Conservation (phyloP, 768 basidiomycete species). For the Gloeophyllum trabeum region DNA sequence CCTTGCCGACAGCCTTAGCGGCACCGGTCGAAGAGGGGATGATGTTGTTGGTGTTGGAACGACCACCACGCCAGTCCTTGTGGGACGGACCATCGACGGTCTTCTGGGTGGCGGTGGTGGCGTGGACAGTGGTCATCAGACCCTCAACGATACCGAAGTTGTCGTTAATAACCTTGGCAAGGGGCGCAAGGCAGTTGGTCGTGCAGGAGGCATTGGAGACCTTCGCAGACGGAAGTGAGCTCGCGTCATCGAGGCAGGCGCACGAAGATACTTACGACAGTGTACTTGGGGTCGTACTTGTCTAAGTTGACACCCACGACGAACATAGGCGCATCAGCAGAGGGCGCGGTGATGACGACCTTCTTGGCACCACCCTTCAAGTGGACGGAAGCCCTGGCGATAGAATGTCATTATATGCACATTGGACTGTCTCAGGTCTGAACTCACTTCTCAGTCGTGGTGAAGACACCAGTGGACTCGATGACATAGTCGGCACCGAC, state of each 20-base stretch:
- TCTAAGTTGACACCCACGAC: conserved; percentile 95
- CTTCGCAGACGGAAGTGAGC: conserved; percentile 26
- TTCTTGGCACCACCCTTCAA: conserved; percentile 99
- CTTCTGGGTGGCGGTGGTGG: conserved; percentile 93
- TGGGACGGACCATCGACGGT: conserved; percentile 88
- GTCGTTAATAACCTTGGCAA: conserved; percentile 97
- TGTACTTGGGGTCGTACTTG: conserved; percentile 77
- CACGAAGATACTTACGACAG: conserved; percentile 46
- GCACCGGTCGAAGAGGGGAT: conserved; percentile 99
- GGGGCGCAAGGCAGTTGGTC: conserved; percentile 98
- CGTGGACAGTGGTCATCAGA: conserved; percentile 97
- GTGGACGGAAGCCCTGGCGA: conserved; percentile 72
- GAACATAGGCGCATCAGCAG: conserved; percentile 94
- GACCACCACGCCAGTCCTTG: conserved; percentile 98
- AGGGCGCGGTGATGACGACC: conserved; percentile 98
- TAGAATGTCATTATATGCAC: background rate
- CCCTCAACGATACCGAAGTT: conserved; percentile 94
- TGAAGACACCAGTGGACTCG: conserved; percentile 99
- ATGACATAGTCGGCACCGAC: conserved; percentile 88
- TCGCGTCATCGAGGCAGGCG: conserved; percentile 1
- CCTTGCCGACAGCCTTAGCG: conserved; percentile 98
- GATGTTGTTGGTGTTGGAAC: conserved; percentile 95
- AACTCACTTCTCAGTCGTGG: conserved; percentile 77
- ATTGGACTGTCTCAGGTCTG: background rate
- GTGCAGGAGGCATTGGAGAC: conserved; percentile 99